Evolutionary conservation across 116 monocot species (phyloP), one percentile per base, ranked within the genome.

Genomic region (Dioscorea cayenensis): DNA sequence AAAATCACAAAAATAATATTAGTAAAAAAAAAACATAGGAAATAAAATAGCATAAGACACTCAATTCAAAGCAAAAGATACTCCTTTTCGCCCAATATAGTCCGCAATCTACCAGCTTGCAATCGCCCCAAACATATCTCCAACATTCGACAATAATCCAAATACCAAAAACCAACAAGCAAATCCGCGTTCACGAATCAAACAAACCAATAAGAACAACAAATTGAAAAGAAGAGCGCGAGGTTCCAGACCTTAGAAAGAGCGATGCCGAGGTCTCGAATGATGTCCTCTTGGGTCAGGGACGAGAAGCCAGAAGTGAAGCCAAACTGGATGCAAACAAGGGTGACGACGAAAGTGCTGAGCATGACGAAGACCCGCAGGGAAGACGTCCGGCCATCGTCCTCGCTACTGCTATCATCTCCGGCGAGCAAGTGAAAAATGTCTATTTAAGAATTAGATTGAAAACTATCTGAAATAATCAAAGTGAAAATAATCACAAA

Each of bases 61-160:
- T 52, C 20, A 69, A 68, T 71, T 16, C 19, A 55, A 55, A 43
- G 43, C 11, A 43, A 43, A 12, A 43, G 43, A 16, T 55, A 89
- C 92, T 81, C 92, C 92, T 84, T 89, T 92, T 6, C 92, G 78
- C 7, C 92, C 89, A 63, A 89, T 81, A 74, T 92, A 86, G 78
- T 92, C 89, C 2, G 92, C 86, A 11, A 92, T 86, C 81, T 92
- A 89, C 21, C 92, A 84, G 60, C 92, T 92, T 50, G 89, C 82
- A 16, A 92, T 92, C 17, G 86, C 89, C 0, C 89, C 92, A 6
- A 92, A 82, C 92, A 92, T 92, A 65, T 89, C 92, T 16, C 92
- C 89, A 19, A 92, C 89, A 51, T 92, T 89, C 17, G 92, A 89
- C 7, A 92, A 84, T 14, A 88, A 92, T 10, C 89, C 86, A 35